Evolutionary conservation across 2,329 filamentous ascomycete genomes (phyloP).

Genomic region (Monilinia vaccinii-corymbosi): DNA sequence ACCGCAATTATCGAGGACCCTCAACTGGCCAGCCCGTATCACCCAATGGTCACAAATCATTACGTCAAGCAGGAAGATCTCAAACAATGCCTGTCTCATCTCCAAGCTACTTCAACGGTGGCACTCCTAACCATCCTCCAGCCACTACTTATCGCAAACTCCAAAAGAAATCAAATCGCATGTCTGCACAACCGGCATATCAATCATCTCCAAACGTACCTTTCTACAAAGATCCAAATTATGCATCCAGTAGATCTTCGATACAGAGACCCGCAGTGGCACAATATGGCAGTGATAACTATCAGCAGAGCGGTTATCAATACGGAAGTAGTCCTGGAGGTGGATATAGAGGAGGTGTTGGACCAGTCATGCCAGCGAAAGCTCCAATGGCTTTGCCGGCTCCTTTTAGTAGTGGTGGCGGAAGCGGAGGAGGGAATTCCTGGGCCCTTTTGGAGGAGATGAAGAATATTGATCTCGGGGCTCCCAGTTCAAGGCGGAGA

Average conservation of each 20-base stretch:
- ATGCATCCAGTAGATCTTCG: constrained; percentile 13
- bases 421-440: constrained; percentile 27
- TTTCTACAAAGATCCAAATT: constrained; percentile 25
- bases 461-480: constrained; percentile 57
- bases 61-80: constrained; percentile 40
- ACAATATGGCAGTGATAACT: constrained; percentile 26
- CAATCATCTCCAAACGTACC: constrained; percentile 26
- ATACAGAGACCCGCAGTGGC: constrained; percentile 21
- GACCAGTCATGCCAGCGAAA: constrained; percentile 60
- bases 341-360: constrained; percentile 28
- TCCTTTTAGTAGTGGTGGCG: background rate
- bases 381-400: constrained; percentile 40
- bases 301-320: constrained; percentile 21
- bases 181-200: constrained; percentile 22
- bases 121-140: constrained; percentile 31
- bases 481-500: constrained; percentile 36
- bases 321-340: constrained; percentile 21
- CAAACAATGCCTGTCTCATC: constrained; percentile 35
- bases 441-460: constrained; percentile 63
- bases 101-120: constrained; percentile 24
- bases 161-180: constrained; percentile 47
- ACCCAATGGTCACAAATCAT: constrained; percentile 40
- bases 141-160: constrained; percentile 46
- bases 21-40: constrained; percentile 40
- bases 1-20: constrained; percentile 35